phyloP scores from a whole-genome alignment of 139 green algal species.

The Micromonas pusilla region DNA sequence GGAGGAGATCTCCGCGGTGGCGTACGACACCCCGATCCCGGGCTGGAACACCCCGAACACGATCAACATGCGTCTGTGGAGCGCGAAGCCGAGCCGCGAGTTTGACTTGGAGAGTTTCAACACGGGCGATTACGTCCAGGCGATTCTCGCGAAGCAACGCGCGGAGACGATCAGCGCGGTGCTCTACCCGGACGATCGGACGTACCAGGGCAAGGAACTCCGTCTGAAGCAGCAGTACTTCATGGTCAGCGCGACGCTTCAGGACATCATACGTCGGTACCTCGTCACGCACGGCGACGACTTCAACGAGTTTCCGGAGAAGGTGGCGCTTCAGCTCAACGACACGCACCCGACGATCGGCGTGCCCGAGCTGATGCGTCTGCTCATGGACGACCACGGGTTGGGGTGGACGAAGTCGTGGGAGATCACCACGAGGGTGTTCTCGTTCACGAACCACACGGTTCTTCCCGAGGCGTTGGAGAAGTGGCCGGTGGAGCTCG shows the following conservation, averaged over 20 bases:
- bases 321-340: slow-evolving; percentile 60
- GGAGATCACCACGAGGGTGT: slow-evolving; percentile 75
- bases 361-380: slow-evolving; percentile 92
- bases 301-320: slow-evolving; percentile 68
- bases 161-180: slow-evolving; percentile 90
- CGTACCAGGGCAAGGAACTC: slow-evolving; percentile 89
- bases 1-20: slow-evolving; percentile 64
- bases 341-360: slow-evolving; percentile 56
- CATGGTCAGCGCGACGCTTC: slow-evolving; percentile 90
- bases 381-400: slow-evolving; percentile 93
- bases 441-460: slow-evolving; percentile 99
- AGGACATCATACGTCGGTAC: slow-evolving; percentile 53
- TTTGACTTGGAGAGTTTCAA: slow-evolving; percentile 91
- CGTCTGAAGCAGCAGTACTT: slow-evolving; percentile 99
- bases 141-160: slow-evolving; percentile 66
- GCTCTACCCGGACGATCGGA: slow-evolving; percentile 97
- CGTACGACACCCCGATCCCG: slow-evolving; percentile 92
- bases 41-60: slow-evolving; percentile 83
- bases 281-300: slow-evolving; percentile 32
- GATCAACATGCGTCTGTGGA: slow-evolving; percentile 96
- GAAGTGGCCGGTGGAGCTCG: slow-evolving; percentile 52
- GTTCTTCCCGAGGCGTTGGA: slow-evolving; percentile 96
- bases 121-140: slow-evolving; percentile 73
- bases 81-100: slow-evolving; percentile 76
- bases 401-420: slow-evolving; percentile 89